These are phyloP conservation scores for Ceratobasidium sp. DNA, from an alignment of 1,284 basidiomycete species.

Conservation along the genomic window DNA sequence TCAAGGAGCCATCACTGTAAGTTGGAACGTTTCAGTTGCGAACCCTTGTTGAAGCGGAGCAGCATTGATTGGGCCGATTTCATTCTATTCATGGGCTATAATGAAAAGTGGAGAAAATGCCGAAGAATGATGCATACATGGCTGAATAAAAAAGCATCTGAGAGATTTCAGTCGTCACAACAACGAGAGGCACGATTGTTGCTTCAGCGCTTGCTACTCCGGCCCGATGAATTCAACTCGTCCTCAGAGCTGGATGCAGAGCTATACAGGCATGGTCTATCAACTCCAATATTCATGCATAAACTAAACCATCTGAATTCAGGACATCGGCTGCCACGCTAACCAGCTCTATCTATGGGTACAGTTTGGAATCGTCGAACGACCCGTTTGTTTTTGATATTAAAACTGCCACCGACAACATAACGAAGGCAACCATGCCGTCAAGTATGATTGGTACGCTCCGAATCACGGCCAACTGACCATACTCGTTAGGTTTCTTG, in stretches of 20 bases:
- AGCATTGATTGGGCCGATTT: slow-evolving; percentile 14
- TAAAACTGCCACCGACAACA: neutral
- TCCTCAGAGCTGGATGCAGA: slow-evolving; percentile 11
- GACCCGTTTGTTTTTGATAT: slow-evolving; percentile 2
- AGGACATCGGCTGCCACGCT: slow-evolving; percentile 14
- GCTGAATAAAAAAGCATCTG: slow-evolving; percentile 20
- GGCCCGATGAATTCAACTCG: neutral
- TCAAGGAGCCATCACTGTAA: slow-evolving; percentile 22
- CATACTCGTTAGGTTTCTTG: neutral
- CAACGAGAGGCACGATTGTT: neutral
- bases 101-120: slow-evolving; percentile 9
- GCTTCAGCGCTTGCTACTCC: neutral
- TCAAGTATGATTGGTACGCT: slow-evolving; percentile 5
- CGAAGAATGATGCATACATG: slow-evolving; percentile 18
- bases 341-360: slow-evolving; percentile 8
- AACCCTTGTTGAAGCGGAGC: no score
- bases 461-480: neutral
- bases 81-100: neutral
- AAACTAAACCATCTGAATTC: neutral
- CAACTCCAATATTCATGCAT: neutral
- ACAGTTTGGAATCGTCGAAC: neutral
- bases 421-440: neutral
- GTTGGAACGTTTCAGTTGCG: neutral
- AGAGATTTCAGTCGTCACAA: slow-evolving; percentile 4
- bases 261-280: neutral